Percentiles rank a stretch among this genome's conserved stretches.
phyloP scores from a whole-genome alignment of 73 alveolate genomes.

The Uronychia binucleata region DNA sequence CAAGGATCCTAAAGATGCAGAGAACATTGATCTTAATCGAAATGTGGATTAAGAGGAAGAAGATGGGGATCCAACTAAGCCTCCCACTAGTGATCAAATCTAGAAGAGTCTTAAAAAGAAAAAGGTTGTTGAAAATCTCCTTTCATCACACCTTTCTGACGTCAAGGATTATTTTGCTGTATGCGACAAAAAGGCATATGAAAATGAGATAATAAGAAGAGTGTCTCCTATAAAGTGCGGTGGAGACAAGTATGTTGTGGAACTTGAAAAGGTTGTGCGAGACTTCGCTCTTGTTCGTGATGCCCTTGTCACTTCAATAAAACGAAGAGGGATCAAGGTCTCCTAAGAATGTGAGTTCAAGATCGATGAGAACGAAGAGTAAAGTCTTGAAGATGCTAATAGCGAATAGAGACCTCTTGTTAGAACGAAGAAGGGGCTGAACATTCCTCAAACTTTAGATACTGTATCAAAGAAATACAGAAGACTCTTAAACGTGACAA shows the following conservation, averaged over 20 bases:
- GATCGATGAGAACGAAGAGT: neutral
- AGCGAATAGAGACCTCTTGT: neutral
- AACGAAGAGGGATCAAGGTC: neutral
- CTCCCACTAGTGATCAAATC: neutral
- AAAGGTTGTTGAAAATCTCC: neutral
- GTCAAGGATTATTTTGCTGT: neutral
- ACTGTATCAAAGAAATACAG: neutral
- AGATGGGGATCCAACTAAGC: neutral
- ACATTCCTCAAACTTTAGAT: neutral
- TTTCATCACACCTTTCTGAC: neutral
- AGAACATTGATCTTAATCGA: no score
- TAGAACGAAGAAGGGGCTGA: neutral
- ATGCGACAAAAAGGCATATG: neutral
- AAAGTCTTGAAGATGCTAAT: neutral
- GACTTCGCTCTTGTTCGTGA: neutral
- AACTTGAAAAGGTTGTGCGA: neutral
- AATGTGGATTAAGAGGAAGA: neutral
- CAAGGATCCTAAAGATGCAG: no score
- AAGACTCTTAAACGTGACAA: neutral
- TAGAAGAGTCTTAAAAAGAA: neutral
- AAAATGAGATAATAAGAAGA: neutral
- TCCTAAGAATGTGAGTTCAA: neutral
- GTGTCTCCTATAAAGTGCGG: neutral
- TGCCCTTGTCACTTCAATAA: neutral
- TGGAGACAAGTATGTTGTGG: neutral